phyloP scores from a whole-genome alignment of 352 stramenopile genomes.

The Halophytophthora polymorphica region DNA sequence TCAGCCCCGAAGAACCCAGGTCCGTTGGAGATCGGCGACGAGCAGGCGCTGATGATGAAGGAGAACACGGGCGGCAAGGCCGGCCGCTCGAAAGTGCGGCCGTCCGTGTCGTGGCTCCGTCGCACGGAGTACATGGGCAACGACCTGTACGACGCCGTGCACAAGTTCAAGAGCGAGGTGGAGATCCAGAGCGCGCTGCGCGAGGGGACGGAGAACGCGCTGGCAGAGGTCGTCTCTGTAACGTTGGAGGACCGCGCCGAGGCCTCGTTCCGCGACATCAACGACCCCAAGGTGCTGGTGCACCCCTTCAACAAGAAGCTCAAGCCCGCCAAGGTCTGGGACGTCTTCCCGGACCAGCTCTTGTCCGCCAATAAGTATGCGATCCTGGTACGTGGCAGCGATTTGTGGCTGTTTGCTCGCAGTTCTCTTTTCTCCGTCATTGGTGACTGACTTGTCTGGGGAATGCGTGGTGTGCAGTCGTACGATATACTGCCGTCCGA shows the following conservation, averaged over 20 bases:
- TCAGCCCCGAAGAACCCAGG: constrained; percentile 46
- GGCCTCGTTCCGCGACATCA: constrained; percentile 74
- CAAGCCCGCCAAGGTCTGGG: constrained; percentile 78
- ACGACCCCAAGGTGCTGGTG: constrained; percentile 57
- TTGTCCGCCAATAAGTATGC: constrained; percentile 80
- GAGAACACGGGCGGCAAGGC: constrained; percentile 44
- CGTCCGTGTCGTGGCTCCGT: constrained; percentile 76
- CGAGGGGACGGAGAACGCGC: constrained; percentile 75
- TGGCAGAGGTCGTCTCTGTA: constrained; percentile 67
- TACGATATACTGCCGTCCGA: constrained; percentile 85
- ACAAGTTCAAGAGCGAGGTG: constrained; percentile 87
- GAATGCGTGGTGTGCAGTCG: constrained; percentile 31
- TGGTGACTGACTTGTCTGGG: not conserved
- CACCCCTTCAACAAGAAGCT: constrained; percentile 83
- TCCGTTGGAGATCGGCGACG: constrained; percentile 66
- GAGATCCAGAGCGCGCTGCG: constrained; percentile 81
- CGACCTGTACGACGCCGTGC: constrained; percentile 79
- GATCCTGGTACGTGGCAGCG: constrained; percentile 65
- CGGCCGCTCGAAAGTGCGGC: constrained; percentile 60
- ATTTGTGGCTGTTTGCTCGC: too few relatives aligned
- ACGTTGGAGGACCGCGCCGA: constrained; percentile 78
- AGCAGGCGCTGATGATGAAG: constrained; percentile 80
- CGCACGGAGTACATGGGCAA: constrained; percentile 86
- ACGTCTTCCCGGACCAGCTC: constrained; percentile 79
- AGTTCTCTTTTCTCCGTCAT: not conserved